Evolutionary conservation across 768 basidiomycete species (phyloP), one percentile per base, ranked within the genome.

Genomic region (Tremella mesenterica): DNA sequence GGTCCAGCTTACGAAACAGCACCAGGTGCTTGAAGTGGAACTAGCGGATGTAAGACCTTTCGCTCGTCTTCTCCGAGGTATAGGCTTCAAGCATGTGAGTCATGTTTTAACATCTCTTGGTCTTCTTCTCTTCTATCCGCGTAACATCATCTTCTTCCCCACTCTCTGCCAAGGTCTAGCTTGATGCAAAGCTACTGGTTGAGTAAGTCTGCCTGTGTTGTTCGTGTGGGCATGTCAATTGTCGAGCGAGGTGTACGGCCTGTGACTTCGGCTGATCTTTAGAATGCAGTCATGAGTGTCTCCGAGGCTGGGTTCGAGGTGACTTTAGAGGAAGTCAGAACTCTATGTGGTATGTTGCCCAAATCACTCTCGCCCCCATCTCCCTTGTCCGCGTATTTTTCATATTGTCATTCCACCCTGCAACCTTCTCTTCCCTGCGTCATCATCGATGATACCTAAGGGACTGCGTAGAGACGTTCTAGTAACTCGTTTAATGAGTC

Each of bases 271-370:
- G 48, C 48, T 53, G 34, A 59, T 28, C 13, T 9, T 2, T 61
- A 78, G 75, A 64, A 83, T 58, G 91, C 86, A 14, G 85, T 81
- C 0, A 76, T 95, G 39, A 82, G 79, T 12, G 78, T 90, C n/a
- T 79, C 81, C 21, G 75, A 79, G 16, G 76, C 77, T 34, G 91
- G 89, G 1, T 74, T 95, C 58, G 80, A 81, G 12, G 79, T 95
- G 26, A 81, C 81, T 18, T 89, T 88, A 9, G 89, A 96, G 74
- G 90, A 95, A 70, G 82, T 86, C 1, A 79, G 85, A 30, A 83
- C 85, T 0, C 76, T 93, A 6, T 77, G 85, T 26, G 91, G 91
- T 88, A 65, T 56, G 77, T 73, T 44, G 23, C 23, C 4, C n/a
- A n/a, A n/a, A 3, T 23, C 25, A 26, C 4, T 2, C 52, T 29